These are phyloP conservation scores for Petunia hybrid DNA, from an alignment of 305 asterid species.

Conservation along the genomic window DNA sequence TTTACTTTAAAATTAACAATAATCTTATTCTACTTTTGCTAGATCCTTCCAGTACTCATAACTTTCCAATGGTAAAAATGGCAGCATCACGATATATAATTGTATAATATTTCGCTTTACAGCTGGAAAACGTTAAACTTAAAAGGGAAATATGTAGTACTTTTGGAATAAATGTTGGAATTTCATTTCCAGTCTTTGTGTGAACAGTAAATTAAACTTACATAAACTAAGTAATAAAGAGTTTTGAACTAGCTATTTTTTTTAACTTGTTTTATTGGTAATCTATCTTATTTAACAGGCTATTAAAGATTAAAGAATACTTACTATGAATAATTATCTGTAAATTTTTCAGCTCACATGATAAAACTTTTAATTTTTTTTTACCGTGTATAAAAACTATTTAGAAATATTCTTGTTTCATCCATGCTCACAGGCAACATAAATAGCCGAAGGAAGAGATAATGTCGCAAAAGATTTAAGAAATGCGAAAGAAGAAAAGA, in stretches of 20 bases:
- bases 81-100: constrained; percentile 13
- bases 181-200: neutral
- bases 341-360: too few species aligned
- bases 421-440: neutral
- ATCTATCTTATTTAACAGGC: too few species aligned
- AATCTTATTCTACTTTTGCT: neutral
- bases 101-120: constrained; percentile 27
- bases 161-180: neutral
- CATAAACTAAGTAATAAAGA: too few species aligned
- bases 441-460: neutral
- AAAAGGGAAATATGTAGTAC: constrained; percentile 12
- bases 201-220: too few species aligned
- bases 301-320: too few species aligned
- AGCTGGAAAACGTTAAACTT: constrained; percentile 28
- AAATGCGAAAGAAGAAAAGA: neutral
- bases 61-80: constrained; percentile 15
- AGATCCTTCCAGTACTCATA: neutral
- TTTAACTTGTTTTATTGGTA: too few species aligned
- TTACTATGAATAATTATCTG: too few species aligned
- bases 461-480: neutral
- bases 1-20: neutral
- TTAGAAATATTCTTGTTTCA: neutral
- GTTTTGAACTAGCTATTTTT: too few species aligned
- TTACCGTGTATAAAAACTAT: too few species aligned
- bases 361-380: too few species aligned